phyloP scores from a whole-genome alignment of 1,284 basidiomycete genomes.

The Cystobasidium sp. region DNA sequence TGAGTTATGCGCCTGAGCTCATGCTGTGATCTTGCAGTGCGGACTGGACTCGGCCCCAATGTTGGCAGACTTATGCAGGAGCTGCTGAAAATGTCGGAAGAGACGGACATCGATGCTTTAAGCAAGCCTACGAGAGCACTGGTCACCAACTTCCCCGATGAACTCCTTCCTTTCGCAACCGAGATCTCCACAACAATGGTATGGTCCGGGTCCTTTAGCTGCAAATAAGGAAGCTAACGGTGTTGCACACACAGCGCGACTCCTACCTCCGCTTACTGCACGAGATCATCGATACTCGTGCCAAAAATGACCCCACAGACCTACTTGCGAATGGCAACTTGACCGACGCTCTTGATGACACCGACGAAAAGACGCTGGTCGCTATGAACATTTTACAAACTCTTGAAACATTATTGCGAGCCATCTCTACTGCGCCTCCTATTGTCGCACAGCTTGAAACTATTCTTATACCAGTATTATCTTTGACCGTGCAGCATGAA shows the following conservation, averaged over 20 bases:
- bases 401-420: slow-evolving; percentile 62
- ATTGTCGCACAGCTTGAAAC: slow-evolving; percentile 80
- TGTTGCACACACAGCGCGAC: too few relatives aligned
- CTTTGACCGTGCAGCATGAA: slow-evolving; percentile 66
- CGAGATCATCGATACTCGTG: slow-evolving; percentile 64
- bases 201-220: too few relatives aligned
- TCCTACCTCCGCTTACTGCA: slow-evolving; percentile 77
- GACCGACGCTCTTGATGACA: slow-evolving; percentile 30
- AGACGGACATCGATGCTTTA: slow-evolving; percentile 84
- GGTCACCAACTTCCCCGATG: slow-evolving; percentile 81
- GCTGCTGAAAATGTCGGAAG: slow-evolving; percentile 81
- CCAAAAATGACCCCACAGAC: slow-evolving; percentile 52
- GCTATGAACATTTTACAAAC: slow-evolving; percentile 59
- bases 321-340: slow-evolving; percentile 40
- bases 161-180: slow-evolving; percentile 82
- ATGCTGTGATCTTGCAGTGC: slow-evolving; percentile 69
- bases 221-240: too few relatives aligned
- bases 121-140: slow-evolving; percentile 80
- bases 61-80: slow-evolving; percentile 89
- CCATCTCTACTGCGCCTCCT: slow-evolving; percentile 74
- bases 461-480: slow-evolving; percentile 76
- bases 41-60: slow-evolving; percentile 72
- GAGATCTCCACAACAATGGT: slow-evolving; percentile 79
- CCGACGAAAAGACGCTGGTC: slow-evolving; percentile 52
- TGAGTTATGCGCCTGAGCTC: too few relatives aligned